Conservation (phyloP, 2,329 filamentous ascomycete species). For the Atkinsonella texensis region DNA sequence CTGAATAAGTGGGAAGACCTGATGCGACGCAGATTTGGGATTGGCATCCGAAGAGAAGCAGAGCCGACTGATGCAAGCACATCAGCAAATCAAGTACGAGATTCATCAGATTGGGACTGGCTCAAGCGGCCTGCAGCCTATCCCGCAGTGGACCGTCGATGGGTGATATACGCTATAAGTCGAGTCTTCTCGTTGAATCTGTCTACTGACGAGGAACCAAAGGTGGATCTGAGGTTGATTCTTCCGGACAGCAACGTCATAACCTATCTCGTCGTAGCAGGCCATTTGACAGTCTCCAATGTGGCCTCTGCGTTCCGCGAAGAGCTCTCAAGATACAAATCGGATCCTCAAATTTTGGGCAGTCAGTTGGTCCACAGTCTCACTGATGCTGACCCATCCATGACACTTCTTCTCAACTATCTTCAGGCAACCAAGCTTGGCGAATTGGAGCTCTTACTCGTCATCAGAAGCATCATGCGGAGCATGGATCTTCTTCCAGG, state of each 20-base stretch:
- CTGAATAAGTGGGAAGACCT: slow-evolving; percentile 37
- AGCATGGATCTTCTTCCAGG: slow-evolving; percentile 51
- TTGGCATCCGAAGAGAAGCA: slow-evolving; percentile 21
- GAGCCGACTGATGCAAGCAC: slow-evolving; percentile 4
- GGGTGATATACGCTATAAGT: slow-evolving; percentile 51
- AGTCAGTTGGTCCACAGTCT: slow-evolving; percentile 52
- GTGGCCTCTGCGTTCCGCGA: slow-evolving; percentile 44
- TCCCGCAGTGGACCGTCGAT: slow-evolving; percentile 48
- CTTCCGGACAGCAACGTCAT: slow-evolving; percentile 42
- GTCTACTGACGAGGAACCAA: slow-evolving; percentile 26
- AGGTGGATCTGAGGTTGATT: slow-evolving; percentile 20
- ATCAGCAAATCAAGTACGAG: slow-evolving; percentile 12
- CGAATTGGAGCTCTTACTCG: slow-evolving; percentile 52
- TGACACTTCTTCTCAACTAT: slow-evolving; percentile 54
- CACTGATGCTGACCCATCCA: slow-evolving; percentile 52
- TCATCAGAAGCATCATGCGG: slow-evolving; percentile 54
- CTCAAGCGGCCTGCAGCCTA: slow-evolving; percentile 31
- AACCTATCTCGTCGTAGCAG: slow-evolving; percentile 47
- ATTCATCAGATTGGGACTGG: slow-evolving; percentile 39
- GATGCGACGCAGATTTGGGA: slow-evolving; percentile 35
- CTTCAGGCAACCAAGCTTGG: slow-evolving; percentile 54
- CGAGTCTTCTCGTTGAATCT: slow-evolving; percentile 45
- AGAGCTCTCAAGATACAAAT: slow-evolving; percentile 30
- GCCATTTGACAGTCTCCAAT: slow-evolving; percentile 48
- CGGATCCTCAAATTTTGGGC: slow-evolving; percentile 35